Base-by-base conservation (phyloP, 179 eudicot species). In the Heliamphora pulchella region DNA sequence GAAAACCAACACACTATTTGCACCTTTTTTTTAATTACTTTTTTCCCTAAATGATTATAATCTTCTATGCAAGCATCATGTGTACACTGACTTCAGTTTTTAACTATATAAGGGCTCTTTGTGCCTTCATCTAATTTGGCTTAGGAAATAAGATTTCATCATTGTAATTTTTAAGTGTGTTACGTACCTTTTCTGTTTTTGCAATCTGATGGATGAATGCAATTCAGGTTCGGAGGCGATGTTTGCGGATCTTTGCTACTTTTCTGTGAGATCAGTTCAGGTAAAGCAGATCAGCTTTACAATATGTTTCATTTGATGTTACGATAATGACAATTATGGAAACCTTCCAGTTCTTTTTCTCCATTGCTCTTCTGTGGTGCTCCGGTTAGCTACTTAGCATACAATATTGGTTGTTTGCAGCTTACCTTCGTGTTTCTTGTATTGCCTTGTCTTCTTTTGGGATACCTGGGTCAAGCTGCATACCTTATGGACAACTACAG, bases 231-330 rank as follows among this genome's bases (percentile, higher is more conserved):
- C 99, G 44, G 99, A 96, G 87, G 99, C 99, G 63, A 96, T 96
- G 97, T 96, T 96, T 88, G 99, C 99, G 82, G 98, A 96, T 85
- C 98, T 96, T 79, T 94, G 97, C 88, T 91, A 92, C 91, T 96
- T 96, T 83, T 89, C 99, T 68, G 97, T 96, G 83, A 91, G 97
- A 94, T 91, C 97, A 75, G 91, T 96, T 82, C 99, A 96, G 98
- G 99, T 96, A 84, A 76, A 85, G 74, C 65, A 22, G 54, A 53
- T 67, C 68, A 51, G 63, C 76, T 78, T 20, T 17, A 62, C 57
- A 39, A 54, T 78, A 57, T 18, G 61, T 78, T 57, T 22, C 74
- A 4, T 44, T 68, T 67, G 75, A n/a, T 5, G 18, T 31, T 67
- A 54, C 53, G 22, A 18, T 41, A 54, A 51, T 66, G 15, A 22